These are phyloP conservation scores for Xylaria sp. DNA, from an alignment of 2,329 filamentous ascomycete species.

Conservation along the genomic window DNA sequence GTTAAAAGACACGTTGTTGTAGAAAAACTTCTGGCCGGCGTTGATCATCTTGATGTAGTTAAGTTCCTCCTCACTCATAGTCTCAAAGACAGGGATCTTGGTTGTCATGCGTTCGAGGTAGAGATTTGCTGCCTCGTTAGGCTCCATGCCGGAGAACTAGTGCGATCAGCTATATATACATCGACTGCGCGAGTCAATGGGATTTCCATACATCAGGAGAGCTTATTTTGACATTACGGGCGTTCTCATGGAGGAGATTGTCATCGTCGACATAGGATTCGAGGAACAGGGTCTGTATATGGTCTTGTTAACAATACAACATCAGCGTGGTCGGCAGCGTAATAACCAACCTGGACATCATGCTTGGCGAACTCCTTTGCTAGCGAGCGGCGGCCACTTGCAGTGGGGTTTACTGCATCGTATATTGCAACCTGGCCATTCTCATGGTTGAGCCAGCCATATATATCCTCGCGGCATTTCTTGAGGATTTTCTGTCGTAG, in stretches of 20 bases:
- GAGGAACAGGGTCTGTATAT: conserved; percentile 91
- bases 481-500: conserved; percentile 96
- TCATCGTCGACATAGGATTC: conserved; percentile 95
- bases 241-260: conserved; percentile 92
- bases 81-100: conserved; percentile 94
- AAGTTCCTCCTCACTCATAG: conserved; percentile 89
- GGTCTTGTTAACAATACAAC: conserved; percentile 1
- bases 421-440: conserved; percentile 99
- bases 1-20: conserved; percentile 96
- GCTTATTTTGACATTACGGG: conserved; percentile 95
- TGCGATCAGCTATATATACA: conserved; percentile 16
- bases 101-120: conserved; percentile 89
- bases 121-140: conserved; percentile 87
- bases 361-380: conserved; percentile 98
- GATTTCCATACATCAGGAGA: conserved; percentile 74
- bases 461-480: conserved; percentile 96
- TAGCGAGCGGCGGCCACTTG: conserved; percentile 77
- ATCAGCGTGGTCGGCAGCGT: background rate
- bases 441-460: conserved; percentile 93
- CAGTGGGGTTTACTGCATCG: conserved; percentile 93
- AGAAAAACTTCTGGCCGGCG: conserved; percentile 86
- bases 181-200: background rate
- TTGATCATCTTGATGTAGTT: conserved; percentile 99
- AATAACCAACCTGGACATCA: conserved; percentile 73
- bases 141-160: conserved; percentile 86